A percentile compares a stretch with the other conserved stretches of the same genome.
Evolutionary conservation across 139 green algal species (phyloP).

Genomic region (Coelastrella sp.): DNA sequence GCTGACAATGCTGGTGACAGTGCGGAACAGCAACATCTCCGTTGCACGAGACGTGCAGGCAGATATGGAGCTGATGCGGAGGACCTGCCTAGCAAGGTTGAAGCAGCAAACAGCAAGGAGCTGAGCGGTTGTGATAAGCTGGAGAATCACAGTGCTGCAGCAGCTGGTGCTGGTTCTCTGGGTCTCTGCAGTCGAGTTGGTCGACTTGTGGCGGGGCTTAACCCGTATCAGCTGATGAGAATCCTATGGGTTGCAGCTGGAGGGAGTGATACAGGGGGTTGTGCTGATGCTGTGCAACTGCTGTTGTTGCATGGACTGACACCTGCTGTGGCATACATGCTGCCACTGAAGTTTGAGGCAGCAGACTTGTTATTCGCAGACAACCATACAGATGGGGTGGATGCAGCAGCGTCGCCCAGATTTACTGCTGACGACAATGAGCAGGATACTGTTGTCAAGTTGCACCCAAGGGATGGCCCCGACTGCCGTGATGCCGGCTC

Average conservation of each 20-base stretch:
- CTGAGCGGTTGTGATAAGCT: too few relatives aligned
- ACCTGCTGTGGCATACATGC: conserved; percentile 14
- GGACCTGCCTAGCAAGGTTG: too few relatives aligned
- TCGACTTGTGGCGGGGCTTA: neutral
- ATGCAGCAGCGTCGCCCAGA: too few relatives aligned
- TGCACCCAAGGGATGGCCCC: too few relatives aligned
- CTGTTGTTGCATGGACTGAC: neutral
- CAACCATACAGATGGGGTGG: neutral
- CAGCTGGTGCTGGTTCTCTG: neutral
- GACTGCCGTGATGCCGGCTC: too few relatives aligned
- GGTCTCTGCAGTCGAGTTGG: neutral
- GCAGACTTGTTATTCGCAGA: neutral
- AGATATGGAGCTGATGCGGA: too few relatives aligned
- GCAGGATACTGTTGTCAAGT: too few relatives aligned
- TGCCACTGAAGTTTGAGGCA: conserved; percentile 22
- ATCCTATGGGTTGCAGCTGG: conserved; percentile 9
- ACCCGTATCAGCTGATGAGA: neutral
- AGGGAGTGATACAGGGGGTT: neutral
- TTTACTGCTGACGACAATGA: too few relatives aligned
- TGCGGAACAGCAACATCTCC: neutral
- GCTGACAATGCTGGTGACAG: neutral
- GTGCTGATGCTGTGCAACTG: neutral
- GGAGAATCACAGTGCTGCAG: too few relatives aligned
- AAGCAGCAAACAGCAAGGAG: too few relatives aligned
- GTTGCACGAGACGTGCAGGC: neutral